Evolutionary conservation across 2,329 filamentous ascomycete species (phyloP), one percentile per base, ranked within the genome.

Genomic region (Xylaria sp.): DNA sequence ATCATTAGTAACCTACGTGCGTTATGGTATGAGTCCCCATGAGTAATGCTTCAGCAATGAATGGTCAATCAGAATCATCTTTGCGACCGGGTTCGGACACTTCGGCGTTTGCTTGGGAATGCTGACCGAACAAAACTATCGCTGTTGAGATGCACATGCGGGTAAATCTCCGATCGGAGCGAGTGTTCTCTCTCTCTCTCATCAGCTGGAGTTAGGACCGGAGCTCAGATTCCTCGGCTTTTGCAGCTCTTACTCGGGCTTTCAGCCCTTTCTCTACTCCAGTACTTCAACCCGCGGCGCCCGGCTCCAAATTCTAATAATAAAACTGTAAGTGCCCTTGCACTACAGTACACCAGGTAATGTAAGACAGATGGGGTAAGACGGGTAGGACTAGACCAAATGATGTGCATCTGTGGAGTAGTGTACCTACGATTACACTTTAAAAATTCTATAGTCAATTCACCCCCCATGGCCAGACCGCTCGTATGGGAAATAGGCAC

Each of bases 161-260:
- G 50, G 33, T 25, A 56, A 45, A 45, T 57, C 25, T 17, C 58
- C 58, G 52, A 46, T 23, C 33, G 35, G 19, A 28, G 6, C 28
- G n/a, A 35, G 40, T 38, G n/a, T 23, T n/a, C 3, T 15, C 12
- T 14, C 14, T 17, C 37, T 21, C 12, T 40, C 35, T 63, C 45
- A n/a, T n/a, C n/a, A n/a, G 46, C n/a, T 59, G 52, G 60, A 63
- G 56, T 61, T 61, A 64, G 55, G 58, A 35, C 58, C 57, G 62
- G 43, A 33, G 35, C 28, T 53, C 47, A 58, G 35, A 19, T 25
- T 8, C 28, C 15, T 51, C 60, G 50, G 53, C 40, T 42, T 57
- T 57, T 46, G 52, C 2, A 15, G 19, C 15, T 28, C 14, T 31
- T 31, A 4, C 28, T 9, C 28, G 33, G 28, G 12, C 19, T 35